Evolutionary conservation across 1,139 yeast species (phyloP), one percentile per base, ranked within the genome.

Genomic region (Blastobotrys ciferrii): DNA sequence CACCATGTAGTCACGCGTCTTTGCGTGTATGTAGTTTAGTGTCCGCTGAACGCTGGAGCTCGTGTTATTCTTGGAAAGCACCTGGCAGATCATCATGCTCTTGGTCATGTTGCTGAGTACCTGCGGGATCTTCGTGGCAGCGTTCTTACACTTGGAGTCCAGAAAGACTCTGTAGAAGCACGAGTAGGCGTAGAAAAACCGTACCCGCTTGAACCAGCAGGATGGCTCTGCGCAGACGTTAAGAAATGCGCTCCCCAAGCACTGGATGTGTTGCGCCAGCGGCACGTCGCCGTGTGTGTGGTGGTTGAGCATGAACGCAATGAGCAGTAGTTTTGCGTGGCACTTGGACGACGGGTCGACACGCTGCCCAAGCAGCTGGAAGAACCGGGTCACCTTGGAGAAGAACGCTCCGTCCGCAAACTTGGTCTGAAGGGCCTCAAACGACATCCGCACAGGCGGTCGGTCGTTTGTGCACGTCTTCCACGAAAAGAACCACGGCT

Each of bases 221-320:
- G 45, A 15, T 12, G 60, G 58, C 28, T 18, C 23, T 4, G 51
- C 52, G 39, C 61, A 56, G 4, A 59, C 55, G 2, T 46, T 35
- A 28, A 57, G 42, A 45, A 59, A 59, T 9, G 52, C 50, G 12
- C 46, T 32, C 2, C 63, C 63, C 18, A 59, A 49, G 19, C 47
- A 46, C 23, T 49, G 50, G 12, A 56, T 55, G 35, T 45, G 54
- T 23, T 45, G 43, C 17, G 42, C 18, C 42, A 56, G 45, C 4
- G 38, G 38, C 19, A 48, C 32, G 17, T 43, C 42, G 33, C 53
- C 53, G 17, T 50, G 41, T 13, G 43, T 31, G 38, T 55, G 55
- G 40, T 56, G 59, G 43, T 51, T 49, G 33, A 59, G 44, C 60
- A 59, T 56, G 36, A 54, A 57, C 15, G 59, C 63, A 53, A 59